A percentile compares a stretch with the other conserved stretches of the same genome.
Evolutionary conservation across 805 yeast species (phyloP).

Genomic region (Yamadazyma akitaensis): DNA sequence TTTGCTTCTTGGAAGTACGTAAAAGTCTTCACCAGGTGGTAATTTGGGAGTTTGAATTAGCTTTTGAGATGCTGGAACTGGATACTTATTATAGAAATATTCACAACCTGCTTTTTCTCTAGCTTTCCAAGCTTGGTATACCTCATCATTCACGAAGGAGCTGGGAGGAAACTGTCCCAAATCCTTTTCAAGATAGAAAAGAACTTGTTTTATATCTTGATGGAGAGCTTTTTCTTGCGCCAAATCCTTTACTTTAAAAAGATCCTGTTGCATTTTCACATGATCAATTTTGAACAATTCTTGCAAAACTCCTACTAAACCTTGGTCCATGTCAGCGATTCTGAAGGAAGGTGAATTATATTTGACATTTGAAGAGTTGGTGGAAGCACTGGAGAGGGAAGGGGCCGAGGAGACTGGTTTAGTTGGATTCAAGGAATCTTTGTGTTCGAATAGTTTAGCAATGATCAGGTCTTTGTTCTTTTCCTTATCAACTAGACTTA

Average conservation of each 20-base stretch:
- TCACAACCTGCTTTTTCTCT: slow-evolving; percentile 24
- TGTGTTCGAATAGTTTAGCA: slow-evolving; percentile 43
- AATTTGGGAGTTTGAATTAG: slow-evolving; percentile 29
- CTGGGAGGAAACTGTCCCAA: slow-evolving; percentile 36
- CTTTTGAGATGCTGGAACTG: slow-evolving; percentile 29
- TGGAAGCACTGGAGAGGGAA: slow-evolving; percentile 2
- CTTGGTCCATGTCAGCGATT: slow-evolving; percentile 52
- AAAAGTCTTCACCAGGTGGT: slow-evolving; percentile 36
- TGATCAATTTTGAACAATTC: slow-evolving; percentile 49
- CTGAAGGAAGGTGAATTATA: slow-evolving; percentile 50
- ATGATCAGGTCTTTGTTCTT: slow-evolving; percentile 36
- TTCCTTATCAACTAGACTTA: slow-evolving; percentile 35
- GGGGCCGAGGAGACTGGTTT: not conserved
- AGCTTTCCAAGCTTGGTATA: slow-evolving; percentile 32
- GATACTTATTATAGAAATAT: slow-evolving; percentile 25
- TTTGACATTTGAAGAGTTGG: slow-evolving; percentile 12
- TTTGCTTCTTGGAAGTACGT: slow-evolving; percentile 29
- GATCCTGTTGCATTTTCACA: slow-evolving; percentile 52
- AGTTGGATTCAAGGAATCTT: slow-evolving; percentile 31
- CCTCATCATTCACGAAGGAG: slow-evolving; percentile 20
- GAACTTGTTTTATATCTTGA: slow-evolving; percentile 33
- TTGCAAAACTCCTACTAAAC: slow-evolving; percentile 39
- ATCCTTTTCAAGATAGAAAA: slow-evolving; percentile 34
- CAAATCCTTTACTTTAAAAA: slow-evolving; percentile 38
- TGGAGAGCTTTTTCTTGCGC: slow-evolving; percentile 40